Evolutionary conservation across 495 filamentous ascomycete species (phyloP).

Genomic region (Mycothermus thermophilus): DNA sequence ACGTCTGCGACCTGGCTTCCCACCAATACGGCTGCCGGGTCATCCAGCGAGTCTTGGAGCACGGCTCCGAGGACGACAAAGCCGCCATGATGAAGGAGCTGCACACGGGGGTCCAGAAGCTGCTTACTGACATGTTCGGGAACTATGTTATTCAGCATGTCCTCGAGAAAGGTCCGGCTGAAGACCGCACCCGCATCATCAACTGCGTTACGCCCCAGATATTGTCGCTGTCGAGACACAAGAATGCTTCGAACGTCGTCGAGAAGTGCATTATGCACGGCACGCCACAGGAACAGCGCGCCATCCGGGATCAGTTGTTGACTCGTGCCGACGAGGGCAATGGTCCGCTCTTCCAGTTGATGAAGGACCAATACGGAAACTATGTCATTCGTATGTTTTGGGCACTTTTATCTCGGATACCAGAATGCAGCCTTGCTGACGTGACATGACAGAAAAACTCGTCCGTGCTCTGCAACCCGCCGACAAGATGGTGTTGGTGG

Average conservation of each 20-base stretch:
- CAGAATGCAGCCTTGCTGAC: constrained; percentile 19
- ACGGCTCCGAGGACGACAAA: constrained; percentile 61
- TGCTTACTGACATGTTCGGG: constrained; percentile 83
- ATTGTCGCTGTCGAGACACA: constrained; percentile 75
- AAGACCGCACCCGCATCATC: constrained; percentile 64
- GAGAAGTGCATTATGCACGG: constrained; percentile 82
- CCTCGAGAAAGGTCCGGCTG: constrained; percentile 65
- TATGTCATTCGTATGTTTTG: constrained; percentile 83
- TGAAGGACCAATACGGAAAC: constrained; percentile 89
- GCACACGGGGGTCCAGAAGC: constrained; percentile 50
- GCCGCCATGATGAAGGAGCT: constrained; percentile 64
- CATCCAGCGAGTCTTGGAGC: constrained; percentile 83
- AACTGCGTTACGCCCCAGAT: constrained; percentile 55
- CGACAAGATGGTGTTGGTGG: constrained; percentile 53
- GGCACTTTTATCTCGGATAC: no score
- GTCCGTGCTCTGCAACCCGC: constrained; percentile 46
- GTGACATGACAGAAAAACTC: constrained; percentile 12
- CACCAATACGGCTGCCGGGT: constrained; percentile 88
- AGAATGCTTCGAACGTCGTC: constrained; percentile 94
- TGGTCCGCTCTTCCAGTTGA: constrained; percentile 55
- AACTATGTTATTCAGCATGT: constrained; percentile 97
- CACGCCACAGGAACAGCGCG: constrained; percentile 49
- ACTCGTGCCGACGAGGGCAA: constrained; percentile 47
- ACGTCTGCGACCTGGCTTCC: constrained; percentile 62
- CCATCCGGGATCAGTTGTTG: constrained; percentile 56